Evolutionary conservation across 305 asterid species (phyloP).

Genomic region (Monarda citriodora): DNA sequence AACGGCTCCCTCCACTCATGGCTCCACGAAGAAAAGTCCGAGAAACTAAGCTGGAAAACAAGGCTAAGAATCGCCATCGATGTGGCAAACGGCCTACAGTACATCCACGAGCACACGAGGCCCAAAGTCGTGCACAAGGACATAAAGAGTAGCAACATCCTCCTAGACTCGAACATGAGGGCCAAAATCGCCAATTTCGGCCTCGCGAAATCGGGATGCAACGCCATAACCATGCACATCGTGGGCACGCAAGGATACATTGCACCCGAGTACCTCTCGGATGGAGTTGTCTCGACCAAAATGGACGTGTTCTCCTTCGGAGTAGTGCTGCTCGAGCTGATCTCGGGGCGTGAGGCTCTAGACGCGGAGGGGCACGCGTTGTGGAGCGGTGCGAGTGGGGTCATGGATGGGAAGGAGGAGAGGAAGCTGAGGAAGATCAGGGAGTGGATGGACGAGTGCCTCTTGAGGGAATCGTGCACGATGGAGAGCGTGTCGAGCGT

Average conservation of each 20-base stretch:
- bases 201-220: conserved; percentile 83
- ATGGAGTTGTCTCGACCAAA: conserved; percentile 80
- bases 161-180: conserved; percentile 79
- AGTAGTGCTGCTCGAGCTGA: conserved; percentile 86
- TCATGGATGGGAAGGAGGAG: conserved; percentile 59
- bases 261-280: conserved; percentile 79
- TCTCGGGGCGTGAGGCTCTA: conserved; percentile 65
- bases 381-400: conserved; percentile 45
- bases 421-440: conserved; percentile 42
- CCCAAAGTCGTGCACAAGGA: conserved; percentile 95
- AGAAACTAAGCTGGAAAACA: conserved; percentile 70
- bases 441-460: conserved; percentile 69
- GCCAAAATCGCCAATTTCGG: conserved; percentile 97
- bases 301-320: conserved; percentile 92
- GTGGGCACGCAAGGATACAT: conserved; percentile 97
- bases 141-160: conserved; percentile 91
- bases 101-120: conserved; percentile 95
- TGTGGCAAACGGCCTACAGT: conserved; percentile 90
- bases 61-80: conserved; percentile 75
- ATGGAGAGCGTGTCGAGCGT: conserved; percentile 66
- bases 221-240: conserved; percentile 95
- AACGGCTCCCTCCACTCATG: conserved; percentile 83
- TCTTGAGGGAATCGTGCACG: conserved; percentile 41
- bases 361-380: conserved; percentile 58
- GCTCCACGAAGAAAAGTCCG: conserved; percentile 53